phyloP scores from a whole-genome alignment of 306 rosid species.

The Rosa persica region DNA sequence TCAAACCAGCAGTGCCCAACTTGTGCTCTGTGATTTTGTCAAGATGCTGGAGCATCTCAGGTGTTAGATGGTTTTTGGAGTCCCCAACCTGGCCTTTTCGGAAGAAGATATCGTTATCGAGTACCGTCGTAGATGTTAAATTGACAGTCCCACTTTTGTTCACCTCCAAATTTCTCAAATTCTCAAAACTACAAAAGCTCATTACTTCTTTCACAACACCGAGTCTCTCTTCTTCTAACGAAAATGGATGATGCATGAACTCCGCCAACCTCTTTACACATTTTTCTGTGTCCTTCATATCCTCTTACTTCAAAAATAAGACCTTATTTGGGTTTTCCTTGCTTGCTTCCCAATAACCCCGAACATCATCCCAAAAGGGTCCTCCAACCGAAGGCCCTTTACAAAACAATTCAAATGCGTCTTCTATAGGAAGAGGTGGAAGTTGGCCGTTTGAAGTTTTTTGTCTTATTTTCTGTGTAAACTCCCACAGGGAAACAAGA shows the following conservation, averaged over 20 bases:
- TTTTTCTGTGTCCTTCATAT: slow-evolving; percentile 19
- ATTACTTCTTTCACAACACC: slow-evolving; percentile 38
- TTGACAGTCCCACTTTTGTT: slow-evolving; percentile 22
- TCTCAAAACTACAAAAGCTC: slow-evolving; percentile 41
- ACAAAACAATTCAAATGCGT: slow-evolving; percentile 46
- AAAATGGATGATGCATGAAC: slow-evolving; percentile 45
- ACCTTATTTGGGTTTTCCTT: slow-evolving; percentile 33
- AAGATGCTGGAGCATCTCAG: slow-evolving; percentile 9
- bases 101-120: neutral
- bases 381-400: slow-evolving; percentile 36
- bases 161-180: slow-evolving; percentile 36
- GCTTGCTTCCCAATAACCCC: slow-evolving; percentile 47
- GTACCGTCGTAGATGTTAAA: too few species aligned
- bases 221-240: slow-evolving; percentile 36
- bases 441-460: neutral
- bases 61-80: slow-evolving; percentile 11
- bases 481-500: slow-evolving; percentile 40
- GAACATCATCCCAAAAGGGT: slow-evolving; percentile 48
- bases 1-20: neutral
- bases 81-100: slow-evolving; percentile 29
- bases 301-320: slow-evolving; percentile 52
- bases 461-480: slow-evolving; percentile 7
- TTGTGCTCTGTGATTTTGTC: slow-evolving; percentile 14
- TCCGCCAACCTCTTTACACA: slow-evolving; percentile 37
- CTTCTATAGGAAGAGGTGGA: slow-evolving; percentile 19